Evolutionary conservation across 2,329 filamentous ascomycete genomes (phyloP).

Genomic region (Hypoxylon sp.): DNA sequence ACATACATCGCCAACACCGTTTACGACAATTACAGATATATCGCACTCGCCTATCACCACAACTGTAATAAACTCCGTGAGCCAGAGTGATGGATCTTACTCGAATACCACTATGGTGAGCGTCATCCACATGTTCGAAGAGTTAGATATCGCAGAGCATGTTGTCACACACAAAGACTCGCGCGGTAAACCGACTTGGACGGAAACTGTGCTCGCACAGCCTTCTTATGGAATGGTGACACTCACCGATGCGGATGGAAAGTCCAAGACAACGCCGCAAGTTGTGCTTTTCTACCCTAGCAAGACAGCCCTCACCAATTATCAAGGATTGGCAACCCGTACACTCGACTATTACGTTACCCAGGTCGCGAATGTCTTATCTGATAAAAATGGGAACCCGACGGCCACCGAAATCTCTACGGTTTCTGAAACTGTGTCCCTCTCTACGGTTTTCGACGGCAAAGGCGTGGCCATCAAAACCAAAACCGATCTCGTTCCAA

Average conservation of each 20-base stretch:
- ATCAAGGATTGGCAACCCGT: constrained; percentile 34
- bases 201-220: constrained; percentile 23
- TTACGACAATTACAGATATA: constrained; percentile 17
- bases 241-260: constrained; percentile 26
- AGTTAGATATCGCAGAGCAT: constrained; percentile 13
- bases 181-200: constrained; percentile 26
- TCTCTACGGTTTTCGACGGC: constrained; percentile 28
- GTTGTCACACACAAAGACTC: constrained; percentile 15
- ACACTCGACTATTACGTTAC: constrained; percentile 36
- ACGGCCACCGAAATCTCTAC: constrained; percentile 31
- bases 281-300: constrained; percentile 13
- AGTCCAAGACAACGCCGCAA: constrained; percentile 23
- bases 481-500: constrained; percentile 29
- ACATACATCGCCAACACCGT: constrained; percentile 1
- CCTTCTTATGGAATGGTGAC: not conserved
- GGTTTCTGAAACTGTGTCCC: constrained; percentile 24
- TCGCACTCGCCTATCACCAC: constrained; percentile 25
- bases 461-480: constrained; percentile 33
- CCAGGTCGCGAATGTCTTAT: constrained; percentile 17
- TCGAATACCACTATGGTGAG: constrained; percentile 26
- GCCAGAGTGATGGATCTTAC: constrained; percentile 10
- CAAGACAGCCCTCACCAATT: constrained; percentile 32
- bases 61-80: constrained; percentile 32
- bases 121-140: constrained; percentile 28
- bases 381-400: constrained; percentile 23